Evolutionary conservation across 441 rosid species (phyloP).

Genomic region (Euphorbia celastroides): DNA sequence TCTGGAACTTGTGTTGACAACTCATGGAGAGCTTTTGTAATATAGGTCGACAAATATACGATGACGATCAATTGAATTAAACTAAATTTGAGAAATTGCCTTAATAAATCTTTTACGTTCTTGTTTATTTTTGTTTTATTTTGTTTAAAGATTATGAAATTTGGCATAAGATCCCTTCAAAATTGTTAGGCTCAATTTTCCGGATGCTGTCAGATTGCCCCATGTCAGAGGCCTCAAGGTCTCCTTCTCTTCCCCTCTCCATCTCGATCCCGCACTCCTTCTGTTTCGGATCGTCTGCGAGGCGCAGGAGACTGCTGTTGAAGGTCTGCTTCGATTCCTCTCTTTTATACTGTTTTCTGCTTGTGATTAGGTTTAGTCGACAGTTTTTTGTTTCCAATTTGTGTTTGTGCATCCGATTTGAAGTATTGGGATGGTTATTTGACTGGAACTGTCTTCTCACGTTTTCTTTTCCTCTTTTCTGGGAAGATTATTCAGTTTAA

Average conservation of each 20-base stretch:
- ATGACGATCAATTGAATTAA: too few relatives aligned
- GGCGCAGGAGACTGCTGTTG: slow-evolving; percentile 63
- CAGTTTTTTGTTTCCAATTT: background rate
- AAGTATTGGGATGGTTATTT: background rate
- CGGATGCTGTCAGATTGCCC: slow-evolving; percentile 28
- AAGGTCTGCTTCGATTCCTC: slow-evolving; percentile 34
- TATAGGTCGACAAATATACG: too few relatives aligned
- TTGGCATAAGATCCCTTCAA: too few relatives aligned
- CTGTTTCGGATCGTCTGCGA: slow-evolving; percentile 43
- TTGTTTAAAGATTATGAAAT: too few relatives aligned
- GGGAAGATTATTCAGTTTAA: background rate
- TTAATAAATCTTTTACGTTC: too few relatives aligned
- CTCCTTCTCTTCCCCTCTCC: slow-evolving; percentile 19
- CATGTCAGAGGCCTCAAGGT: slow-evolving; percentile 43
- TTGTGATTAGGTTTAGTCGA: background rate
- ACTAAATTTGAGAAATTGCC: too few relatives aligned
- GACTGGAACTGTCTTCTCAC: background rate
- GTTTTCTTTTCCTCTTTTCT: background rate
- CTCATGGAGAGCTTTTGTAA: too few relatives aligned
- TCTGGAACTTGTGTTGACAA: too few relatives aligned
- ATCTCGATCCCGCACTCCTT: slow-evolving; percentile 26
- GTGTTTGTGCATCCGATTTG: background rate
- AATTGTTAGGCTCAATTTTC: too few relatives aligned
- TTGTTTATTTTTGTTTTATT: too few relatives aligned
- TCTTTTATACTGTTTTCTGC: background rate